Conservation (phyloP, 768 basidiomycete species). For the Tylopilus rubrobrunneus region DNA sequence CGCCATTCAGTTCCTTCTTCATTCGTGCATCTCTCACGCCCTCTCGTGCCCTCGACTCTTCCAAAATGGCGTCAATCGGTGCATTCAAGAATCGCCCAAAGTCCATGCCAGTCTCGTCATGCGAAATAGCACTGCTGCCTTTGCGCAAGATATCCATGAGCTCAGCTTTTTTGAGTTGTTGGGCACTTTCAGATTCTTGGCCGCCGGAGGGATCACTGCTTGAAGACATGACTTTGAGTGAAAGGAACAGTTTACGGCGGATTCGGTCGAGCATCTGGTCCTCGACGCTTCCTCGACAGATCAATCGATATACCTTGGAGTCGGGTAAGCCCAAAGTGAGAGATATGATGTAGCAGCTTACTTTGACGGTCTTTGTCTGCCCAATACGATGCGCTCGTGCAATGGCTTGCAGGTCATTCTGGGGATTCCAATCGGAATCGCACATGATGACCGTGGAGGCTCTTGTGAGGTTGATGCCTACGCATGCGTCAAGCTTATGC, state of each 20-base stretch:
- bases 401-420: conserved; percentile 84
- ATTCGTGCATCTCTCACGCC: conserved; percentile 42
- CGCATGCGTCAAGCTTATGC: conserved; percentile 18
- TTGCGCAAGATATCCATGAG: conserved; percentile 54
- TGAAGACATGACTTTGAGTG: conserved; percentile 56
- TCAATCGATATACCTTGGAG: conserved; percentile 60
- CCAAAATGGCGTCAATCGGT: conserved; percentile 41
- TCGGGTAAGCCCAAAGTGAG: not conserved
- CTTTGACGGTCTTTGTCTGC: conserved; percentile 68
- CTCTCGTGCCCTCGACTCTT: conserved; percentile 42
- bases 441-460: conserved; percentile 80
- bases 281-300: conserved; percentile 68
- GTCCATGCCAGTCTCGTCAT: conserved; percentile 36
- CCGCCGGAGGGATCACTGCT: conserved; percentile 21
- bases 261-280: conserved; percentile 74
- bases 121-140: conserved; percentile 52
- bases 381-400: conserved; percentile 82
- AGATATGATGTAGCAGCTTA: conserved; percentile 14
- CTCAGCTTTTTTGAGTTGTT: conserved; percentile 39
- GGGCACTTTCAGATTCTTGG: conserved; percentile 20
- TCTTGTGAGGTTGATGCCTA: conserved; percentile 79
- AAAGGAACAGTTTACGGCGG: conserved; percentile 66
- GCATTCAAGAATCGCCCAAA: conserved; percentile 44
- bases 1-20: conserved; percentile 36
- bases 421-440: conserved; percentile 66